These are phyloP conservation scores for Kluyveromyces nonfermentans DNA, from an alignment of 805 yeast species.

Conservation along the genomic window DNA sequence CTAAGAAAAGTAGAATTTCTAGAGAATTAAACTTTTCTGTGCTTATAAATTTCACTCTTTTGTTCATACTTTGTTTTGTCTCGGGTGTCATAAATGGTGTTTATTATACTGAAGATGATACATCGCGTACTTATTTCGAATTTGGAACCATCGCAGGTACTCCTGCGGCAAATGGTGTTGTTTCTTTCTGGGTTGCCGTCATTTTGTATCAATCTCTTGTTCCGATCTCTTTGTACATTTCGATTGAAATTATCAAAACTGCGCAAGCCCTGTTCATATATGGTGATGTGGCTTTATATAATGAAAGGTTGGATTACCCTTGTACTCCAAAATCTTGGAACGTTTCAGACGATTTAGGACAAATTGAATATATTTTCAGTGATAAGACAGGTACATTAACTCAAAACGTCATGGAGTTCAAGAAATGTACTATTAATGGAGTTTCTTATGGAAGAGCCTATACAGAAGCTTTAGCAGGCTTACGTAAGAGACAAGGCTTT, in stretches of 20 bases:
- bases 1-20: conserved; percentile 66
- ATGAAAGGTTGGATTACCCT: conserved; percentile 61
- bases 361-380: conserved; percentile 74
- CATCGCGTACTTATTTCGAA: conserved; percentile 58
- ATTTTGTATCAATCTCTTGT: conserved; percentile 72
- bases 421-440: conserved; percentile 70
- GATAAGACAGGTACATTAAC: conserved; percentile 82
- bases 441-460: conserved; percentile 67
- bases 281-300: conserved; percentile 65
- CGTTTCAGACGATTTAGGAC: conserved; percentile 79
- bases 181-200: conserved; percentile 65
- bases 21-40: conserved; percentile 66
- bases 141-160: conserved; percentile 60
- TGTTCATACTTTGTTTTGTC: conserved; percentile 58
- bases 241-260: conserved; percentile 74
- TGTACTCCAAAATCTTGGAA: conserved; percentile 82
- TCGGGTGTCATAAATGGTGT: conserved; percentile 67
- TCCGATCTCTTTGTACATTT: conserved; percentile 74
- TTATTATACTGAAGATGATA: conserved; percentile 37
- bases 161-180: conserved; percentile 58
- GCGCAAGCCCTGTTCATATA: conserved; percentile 75
- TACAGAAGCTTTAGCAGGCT: conserved; percentile 75
- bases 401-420: conserved; percentile 79
- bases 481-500: conserved; percentile 67
- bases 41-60: conserved; percentile 49